phyloP scores from a whole-genome alignment of 805 yeast species.

The Saccharomycopsis sp. region DNA sequence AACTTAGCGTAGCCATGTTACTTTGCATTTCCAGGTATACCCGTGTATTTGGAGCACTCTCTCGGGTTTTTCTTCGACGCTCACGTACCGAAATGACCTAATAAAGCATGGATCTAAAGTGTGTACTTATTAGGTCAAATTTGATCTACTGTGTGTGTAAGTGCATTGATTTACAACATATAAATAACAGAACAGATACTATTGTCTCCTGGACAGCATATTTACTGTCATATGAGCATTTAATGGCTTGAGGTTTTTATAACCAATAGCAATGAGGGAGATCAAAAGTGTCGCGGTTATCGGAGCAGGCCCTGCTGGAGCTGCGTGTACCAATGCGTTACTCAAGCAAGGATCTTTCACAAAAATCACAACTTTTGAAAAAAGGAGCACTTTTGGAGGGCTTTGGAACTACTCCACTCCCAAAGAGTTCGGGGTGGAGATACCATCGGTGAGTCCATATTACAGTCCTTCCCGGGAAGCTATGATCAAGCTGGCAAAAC shows the following conservation, averaged over 20 bases:
- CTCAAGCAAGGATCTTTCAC: constrained; percentile 41
- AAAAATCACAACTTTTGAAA: constrained; percentile 51
- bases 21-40: too few relatives aligned
- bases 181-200: too few relatives aligned
- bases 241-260: too few relatives aligned
- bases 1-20: too few relatives aligned
- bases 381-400: constrained; percentile 57
- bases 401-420: constrained; percentile 53
- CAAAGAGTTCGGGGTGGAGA: not conserved
- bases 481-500: constrained; percentile 21
- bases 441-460: not conserved
- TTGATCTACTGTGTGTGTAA: too few relatives aligned
- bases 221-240: too few relatives aligned
- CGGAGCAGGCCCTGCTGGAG: constrained; percentile 74
- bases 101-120: not conserved
- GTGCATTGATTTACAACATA: too few relatives aligned
- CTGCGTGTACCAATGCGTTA: constrained; percentile 57
- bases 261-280: not conserved
- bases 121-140: too few relatives aligned
- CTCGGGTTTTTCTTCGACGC: not conserved
- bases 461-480: constrained; percentile 23
- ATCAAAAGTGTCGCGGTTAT: constrained; percentile 48
- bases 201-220: too few relatives aligned
- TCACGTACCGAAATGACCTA: not conserved
- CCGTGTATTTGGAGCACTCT: too few relatives aligned